A percentile compares a stretch with the other conserved stretches of the same genome.
phyloP scores from a whole-genome alignment of 495 filamentous ascomycete genomes.

The Xylaria flabelliformis region DNA sequence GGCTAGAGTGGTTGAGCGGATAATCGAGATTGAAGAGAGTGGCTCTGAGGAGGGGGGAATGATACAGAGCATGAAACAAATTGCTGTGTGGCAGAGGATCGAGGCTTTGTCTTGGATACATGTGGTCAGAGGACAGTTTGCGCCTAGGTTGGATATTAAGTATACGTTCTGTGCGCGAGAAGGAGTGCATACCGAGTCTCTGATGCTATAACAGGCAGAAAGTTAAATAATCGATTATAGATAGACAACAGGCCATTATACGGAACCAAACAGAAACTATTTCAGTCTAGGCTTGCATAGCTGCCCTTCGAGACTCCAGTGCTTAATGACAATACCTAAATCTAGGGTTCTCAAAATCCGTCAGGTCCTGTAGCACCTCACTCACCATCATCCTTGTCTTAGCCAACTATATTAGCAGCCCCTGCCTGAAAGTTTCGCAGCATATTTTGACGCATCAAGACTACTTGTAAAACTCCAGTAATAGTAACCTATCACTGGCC shows the following conservation, averaged over 20 bases:
- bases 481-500: too few species aligned
- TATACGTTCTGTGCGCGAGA: constrained; percentile 40
- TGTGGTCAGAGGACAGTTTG: constrained; percentile 30
- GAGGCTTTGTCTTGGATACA: constrained; percentile 36
- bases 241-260: neutral
- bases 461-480: too few species aligned
- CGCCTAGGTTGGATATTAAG: constrained; percentile 37
- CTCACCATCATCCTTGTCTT: too few species aligned
- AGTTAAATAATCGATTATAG: neutral
- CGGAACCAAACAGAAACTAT: neutral
- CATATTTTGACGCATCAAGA: too few species aligned
- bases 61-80: constrained; percentile 36
- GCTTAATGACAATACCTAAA: too few species aligned
- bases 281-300: neutral
- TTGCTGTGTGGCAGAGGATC: constrained; percentile 35
- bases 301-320: neutral
- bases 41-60: constrained; percentile 19
- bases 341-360: too few species aligned
- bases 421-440: too few species aligned
- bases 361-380: too few species aligned
- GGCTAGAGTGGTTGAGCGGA: constrained; percentile 39
- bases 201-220: constrained; percentile 28
- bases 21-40: constrained; percentile 40
- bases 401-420: too few species aligned
- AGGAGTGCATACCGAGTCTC: constrained; percentile 33